Conservation (phyloP, 768 basidiomycete species). For the Lentinula lateritia region DNA sequence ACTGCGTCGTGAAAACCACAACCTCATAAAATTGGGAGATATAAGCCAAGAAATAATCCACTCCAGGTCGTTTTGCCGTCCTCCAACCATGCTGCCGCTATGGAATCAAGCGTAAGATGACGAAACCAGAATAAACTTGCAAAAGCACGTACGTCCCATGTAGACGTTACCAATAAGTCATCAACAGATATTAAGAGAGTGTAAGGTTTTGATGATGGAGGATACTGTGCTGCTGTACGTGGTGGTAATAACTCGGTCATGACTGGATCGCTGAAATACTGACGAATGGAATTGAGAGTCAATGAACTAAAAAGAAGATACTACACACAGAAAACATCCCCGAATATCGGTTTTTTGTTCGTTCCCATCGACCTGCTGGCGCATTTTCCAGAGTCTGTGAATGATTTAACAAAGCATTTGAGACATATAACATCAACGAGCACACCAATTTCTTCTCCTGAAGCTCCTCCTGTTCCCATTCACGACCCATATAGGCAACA, state of each 20-base stretch:
- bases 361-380: constrained; percentile 56
- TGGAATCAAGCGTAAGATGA: not conserved
- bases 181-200: constrained; percentile 90
- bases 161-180: constrained; percentile 84
- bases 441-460: constrained; percentile 57
- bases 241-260: constrained; percentile 92
- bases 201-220: constrained; percentile 84
- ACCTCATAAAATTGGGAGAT: constrained; percentile 98
- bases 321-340: constrained; percentile 65
- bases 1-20: constrained; percentile 90
- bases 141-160: constrained; percentile 82
- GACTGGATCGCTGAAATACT: constrained; percentile 92
- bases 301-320: not conserved
- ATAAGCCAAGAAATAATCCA: constrained; percentile 97
- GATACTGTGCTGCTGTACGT: constrained; percentile 47
- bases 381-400: constrained; percentile 52
- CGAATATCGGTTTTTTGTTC: constrained; percentile 56
- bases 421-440: constrained; percentile 9
- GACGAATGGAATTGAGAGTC: constrained; percentile 1
- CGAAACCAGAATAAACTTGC: not conserved
- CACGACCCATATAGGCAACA: constrained; percentile 64
- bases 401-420: too few species aligned
- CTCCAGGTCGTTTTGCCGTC: constrained; percentile 95
- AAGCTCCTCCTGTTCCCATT: constrained; percentile 74
- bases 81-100: constrained; percentile 94